phyloP scores from a whole-genome alignment of 345 rosid species.

The Camelina neglecta region DNA sequence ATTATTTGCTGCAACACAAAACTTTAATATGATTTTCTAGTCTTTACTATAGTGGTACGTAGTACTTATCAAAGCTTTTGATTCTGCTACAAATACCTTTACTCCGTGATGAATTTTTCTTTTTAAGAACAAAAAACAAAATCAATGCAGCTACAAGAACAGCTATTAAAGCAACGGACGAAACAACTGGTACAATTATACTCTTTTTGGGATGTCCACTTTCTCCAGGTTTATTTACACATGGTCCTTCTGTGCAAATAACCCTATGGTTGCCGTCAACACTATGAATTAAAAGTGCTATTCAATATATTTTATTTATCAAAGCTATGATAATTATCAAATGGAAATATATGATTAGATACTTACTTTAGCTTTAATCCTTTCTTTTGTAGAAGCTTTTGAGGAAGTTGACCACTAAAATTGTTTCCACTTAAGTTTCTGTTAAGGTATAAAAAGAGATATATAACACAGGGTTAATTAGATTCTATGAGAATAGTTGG shows the following conservation, averaged over 20 bases:
- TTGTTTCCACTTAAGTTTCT: slow-evolving; percentile 1
- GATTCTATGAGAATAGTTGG: background rate
- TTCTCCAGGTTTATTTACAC: background rate
- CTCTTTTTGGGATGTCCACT: background rate
- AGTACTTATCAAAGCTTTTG: background rate
- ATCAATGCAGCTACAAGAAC: background rate
- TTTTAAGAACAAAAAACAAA: background rate
- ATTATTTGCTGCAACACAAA: background rate
- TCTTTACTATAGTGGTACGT: background rate
- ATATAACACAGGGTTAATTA: background rate
- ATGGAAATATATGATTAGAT: background rate
- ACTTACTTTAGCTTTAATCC: background rate
- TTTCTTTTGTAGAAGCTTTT: background rate
- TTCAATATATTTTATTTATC: background rate
- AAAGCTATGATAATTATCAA: background rate
- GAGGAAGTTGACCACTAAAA: background rate
- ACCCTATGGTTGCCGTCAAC: background rate
- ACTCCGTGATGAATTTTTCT: background rate
- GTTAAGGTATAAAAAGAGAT: background rate
- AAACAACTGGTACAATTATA: background rate
- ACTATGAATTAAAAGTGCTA: background rate
- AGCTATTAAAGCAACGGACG: background rate
- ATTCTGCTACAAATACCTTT: background rate
- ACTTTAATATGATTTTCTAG: background rate
- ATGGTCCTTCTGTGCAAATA: background rate